A percentile compares a stretch with the other conserved stretches of the same genome.
phyloP scores from a whole-genome alignment of 345 rosid species.

The Anacardium occidentale region DNA sequence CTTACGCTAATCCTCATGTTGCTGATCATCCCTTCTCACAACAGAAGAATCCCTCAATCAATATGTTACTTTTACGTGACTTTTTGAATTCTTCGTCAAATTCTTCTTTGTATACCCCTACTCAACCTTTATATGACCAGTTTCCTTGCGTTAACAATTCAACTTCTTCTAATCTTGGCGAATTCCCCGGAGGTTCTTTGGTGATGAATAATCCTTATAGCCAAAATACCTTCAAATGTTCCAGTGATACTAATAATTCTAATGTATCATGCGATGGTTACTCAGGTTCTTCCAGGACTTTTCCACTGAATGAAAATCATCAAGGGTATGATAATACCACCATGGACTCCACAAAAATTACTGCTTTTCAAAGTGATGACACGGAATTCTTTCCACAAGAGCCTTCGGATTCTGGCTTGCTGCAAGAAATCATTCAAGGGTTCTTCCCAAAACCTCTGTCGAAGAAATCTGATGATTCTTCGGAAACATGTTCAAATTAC shows the following conservation, averaged over 20 bases:
- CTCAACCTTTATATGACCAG: conserved; percentile 19
- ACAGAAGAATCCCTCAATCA: conserved; percentile 37
- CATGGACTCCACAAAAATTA: background rate
- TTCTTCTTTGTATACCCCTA: conserved; percentile 20
- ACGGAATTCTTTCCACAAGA: conserved; percentile 52
- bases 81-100: conserved; percentile 32
- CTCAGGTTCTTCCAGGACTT: conserved; percentile 11
- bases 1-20: conserved; percentile 10
- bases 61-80: conserved; percentile 56
- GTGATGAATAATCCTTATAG: conserved; percentile 1
- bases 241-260: background rate
- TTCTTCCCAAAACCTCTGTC: conserved; percentile 50
- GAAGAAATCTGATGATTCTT: conserved; percentile 13
- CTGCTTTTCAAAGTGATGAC: conserved; percentile 1
- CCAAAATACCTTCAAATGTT: background rate
- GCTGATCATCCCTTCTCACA: conserved; percentile 14
- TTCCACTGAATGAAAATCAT: conserved; percentile 14
- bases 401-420: conserved; percentile 64
- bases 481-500: conserved; percentile 6
- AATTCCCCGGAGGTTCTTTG: conserved; percentile 6
- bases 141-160: conserved; percentile 15
- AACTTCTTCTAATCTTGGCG: conserved; percentile 3
- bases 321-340: background rate
- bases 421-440: conserved; percentile 78
- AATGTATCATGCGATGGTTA: background rate